Evolutionary conservation across 2,329 filamentous ascomycete genomes (phyloP), one percentile per base, ranked within the genome.

Genomic region (Penicillium sp.): DNA sequence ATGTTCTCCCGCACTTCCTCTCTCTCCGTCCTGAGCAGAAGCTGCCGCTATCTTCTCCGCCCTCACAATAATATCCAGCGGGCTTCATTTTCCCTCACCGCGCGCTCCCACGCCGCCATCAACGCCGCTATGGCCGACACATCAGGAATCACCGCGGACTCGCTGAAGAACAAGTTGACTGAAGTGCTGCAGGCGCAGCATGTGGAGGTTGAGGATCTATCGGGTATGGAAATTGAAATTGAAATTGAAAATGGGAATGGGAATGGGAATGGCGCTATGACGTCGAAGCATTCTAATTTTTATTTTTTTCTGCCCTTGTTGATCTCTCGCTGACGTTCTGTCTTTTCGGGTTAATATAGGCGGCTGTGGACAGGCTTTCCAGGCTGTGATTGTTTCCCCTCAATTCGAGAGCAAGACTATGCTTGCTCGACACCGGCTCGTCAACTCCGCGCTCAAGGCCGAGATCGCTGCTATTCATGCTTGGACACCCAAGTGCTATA

Each of bases 401-500:
- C 78, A 85, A 55, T 92, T 91, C 72, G 79, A 82, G 54, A 86
- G 85, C 66, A 88, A 89, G 74, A 89, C 79, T 69, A 89, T 89
- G 50, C 85, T 97, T 56, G 91, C 91, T 71, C 84, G 92, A 55
- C 90, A 96, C 76, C 86, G 92, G 42, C 82, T 95, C 60, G 92
- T 96, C 66, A 96, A 97, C 76, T 82, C 82, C 16, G 86, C 86
- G 5, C 80, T 97, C 66, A 93, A 92, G 78, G 84, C 87, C 45
- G 92, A 97, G 77, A 96, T 97, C 72, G 89, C 90, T 16, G 85
- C 84, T 62, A 96, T 97, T 66, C 92, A 97, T 78, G 92, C 92
- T 38, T 97, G 92, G 92, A 95, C 90, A 54, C 90, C 92, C 29
- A 95, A 92, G 77, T 96, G 92, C 74, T 89, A 92, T 78, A 97